A percentile compares a stretch with the other conserved stretches of the same genome.
phyloP scores from a whole-genome alignment of 2,329 filamentous ascomycete genomes.

The Ophiostoma sp. region DNA sequence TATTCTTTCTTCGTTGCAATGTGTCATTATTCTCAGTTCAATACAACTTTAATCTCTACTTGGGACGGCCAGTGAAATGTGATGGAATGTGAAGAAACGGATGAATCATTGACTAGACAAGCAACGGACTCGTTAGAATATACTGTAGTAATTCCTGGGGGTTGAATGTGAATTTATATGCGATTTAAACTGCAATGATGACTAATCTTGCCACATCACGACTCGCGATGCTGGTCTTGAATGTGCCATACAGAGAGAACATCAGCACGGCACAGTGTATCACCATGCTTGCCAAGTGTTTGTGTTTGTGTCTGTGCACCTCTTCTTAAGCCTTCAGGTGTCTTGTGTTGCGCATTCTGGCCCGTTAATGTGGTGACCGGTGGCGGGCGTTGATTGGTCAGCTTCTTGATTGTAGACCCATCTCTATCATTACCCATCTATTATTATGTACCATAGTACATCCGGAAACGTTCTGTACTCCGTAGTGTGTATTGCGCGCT shows the following conservation, averaged over 20 bases:
- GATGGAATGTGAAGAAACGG: too few species aligned
- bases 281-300: background rate
- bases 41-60: background rate
- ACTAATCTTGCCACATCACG: background rate
- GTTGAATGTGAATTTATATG: too few species aligned
- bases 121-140: too few species aligned
- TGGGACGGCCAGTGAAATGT: too few species aligned
- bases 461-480: background rate
- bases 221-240: background rate
- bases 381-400: background rate
- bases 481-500: background rate
- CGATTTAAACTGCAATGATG: background rate
- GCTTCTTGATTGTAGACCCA: background rate
- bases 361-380: background rate
- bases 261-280: background rate
- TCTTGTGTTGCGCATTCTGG: background rate
- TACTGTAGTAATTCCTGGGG: too few species aligned
- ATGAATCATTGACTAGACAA: too few species aligned
- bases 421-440: background rate
- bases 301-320: constrained; percentile 1
- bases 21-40: background rate
- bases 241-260: background rate
- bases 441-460: background rate
- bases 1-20: background rate
- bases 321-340: background rate